Percentiles rank a stretch among this genome's conserved stretches.
Conservation (phyloP, 495 filamentous ascomycete species). For the Aspergillus hancockii region DNA sequence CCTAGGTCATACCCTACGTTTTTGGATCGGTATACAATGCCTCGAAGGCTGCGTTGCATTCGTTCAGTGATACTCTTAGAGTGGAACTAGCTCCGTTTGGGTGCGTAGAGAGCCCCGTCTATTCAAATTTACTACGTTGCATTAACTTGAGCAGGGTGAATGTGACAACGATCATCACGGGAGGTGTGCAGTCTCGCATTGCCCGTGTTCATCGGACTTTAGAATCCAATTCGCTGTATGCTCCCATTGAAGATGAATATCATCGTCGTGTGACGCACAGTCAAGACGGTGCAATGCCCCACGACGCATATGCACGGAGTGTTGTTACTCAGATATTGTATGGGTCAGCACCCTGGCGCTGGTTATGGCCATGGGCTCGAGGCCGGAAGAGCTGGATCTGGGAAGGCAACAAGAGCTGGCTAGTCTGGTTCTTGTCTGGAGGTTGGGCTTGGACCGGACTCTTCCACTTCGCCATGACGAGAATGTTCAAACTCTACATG, state of each 20-base stretch:
- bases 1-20: conserved; percentile 53
- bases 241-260: conserved; percentile 54
- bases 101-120: conserved; percentile 25
- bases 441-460: conserved; percentile 45
- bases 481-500: conserved; percentile 49
- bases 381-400: conserved; percentile 53
- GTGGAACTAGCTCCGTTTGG: conserved; percentile 53
- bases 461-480: conserved; percentile 41
- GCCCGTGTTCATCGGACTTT: conserved; percentile 52
- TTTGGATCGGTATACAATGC: conserved; percentile 63
- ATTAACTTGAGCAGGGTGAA: conserved; percentile 36
- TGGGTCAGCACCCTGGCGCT: conserved; percentile 45
- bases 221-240: conserved; percentile 50
- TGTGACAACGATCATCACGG: conserved; percentile 59
- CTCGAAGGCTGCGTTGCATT: conserved; percentile 63
- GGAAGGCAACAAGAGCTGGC: conserved; percentile 54
- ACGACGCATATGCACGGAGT: conserved; percentile 53
- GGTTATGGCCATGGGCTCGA: conserved; percentile 47
- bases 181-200: conserved; percentile 62
- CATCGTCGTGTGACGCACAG: conserved; percentile 53
- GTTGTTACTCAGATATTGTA: conserved; percentile 58
- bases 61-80: conserved; percentile 60
- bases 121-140: neutral
- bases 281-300: conserved; percentile 56
- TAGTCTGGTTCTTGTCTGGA: conserved; percentile 44